Evolutionary conservation across 164 flowering plant genomes (phyloP).

Genomic region (Chloranthus sessilifolius): DNA sequence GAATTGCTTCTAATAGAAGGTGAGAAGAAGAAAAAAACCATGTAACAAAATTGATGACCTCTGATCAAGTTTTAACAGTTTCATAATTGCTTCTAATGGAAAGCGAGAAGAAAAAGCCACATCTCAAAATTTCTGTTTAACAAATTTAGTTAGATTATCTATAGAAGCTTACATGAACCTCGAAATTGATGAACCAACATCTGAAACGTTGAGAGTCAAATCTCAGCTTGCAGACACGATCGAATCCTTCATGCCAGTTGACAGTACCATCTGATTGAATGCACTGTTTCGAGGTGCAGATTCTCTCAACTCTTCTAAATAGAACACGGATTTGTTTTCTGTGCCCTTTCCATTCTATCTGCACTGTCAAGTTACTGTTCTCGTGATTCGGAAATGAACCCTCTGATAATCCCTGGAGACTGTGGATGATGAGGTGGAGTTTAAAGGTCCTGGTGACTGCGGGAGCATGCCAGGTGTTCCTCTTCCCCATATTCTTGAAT

Average conservation of each 20-base stretch:
- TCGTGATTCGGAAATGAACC: not conserved
- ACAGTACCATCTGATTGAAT: slow-evolving; percentile 18
- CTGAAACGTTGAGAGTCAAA: slow-evolving; percentile 11
- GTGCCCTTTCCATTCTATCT: slow-evolving; percentile 18
- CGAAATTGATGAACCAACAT: slow-evolving; percentile 18
- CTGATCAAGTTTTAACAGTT: no score
- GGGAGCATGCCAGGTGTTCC: slow-evolving; percentile 7
- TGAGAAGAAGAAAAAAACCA: not conserved
- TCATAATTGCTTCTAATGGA: not conserved
- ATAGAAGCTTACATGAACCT: slow-evolving; percentile 23
- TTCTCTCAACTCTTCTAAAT: slow-evolving; percentile 1
- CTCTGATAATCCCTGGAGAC: slow-evolving; percentile 11
- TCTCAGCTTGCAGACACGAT: slow-evolving; percentile 21
- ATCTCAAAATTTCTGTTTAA: not conserved
- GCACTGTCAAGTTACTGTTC: slow-evolving; percentile 8
- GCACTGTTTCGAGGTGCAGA: slow-evolving; percentile 14
- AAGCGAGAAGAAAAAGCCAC: not conserved
- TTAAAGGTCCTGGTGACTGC: slow-evolving; percentile 13
- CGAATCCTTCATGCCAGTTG: slow-evolving; percentile 22
- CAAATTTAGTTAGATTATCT: not conserved
- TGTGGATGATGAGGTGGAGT: slow-evolving; percentile 14
- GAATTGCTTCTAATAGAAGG: not conserved
- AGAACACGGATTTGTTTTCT: slow-evolving; percentile 1
- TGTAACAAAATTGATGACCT: no score
- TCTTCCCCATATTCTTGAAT: slow-evolving; percentile 2